phyloP scores from a whole-genome alignment of 495 filamentous ascomycete genomes.

The Aspergillus ostianus region DNA sequence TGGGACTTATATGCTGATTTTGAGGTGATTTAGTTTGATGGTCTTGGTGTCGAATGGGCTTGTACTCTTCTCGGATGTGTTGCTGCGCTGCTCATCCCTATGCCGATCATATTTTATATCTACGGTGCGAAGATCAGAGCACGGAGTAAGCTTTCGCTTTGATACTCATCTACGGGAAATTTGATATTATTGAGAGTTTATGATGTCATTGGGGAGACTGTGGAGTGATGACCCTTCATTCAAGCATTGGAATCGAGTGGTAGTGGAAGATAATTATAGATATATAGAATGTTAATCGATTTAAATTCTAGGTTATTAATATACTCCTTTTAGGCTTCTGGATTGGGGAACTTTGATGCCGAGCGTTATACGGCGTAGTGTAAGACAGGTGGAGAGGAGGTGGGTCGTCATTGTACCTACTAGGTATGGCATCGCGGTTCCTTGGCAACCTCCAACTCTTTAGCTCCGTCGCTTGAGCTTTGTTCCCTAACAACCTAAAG shows the following conservation, averaged over 20 bases:
- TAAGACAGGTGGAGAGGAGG: neutral
- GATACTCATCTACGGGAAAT: neutral
- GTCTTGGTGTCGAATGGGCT: conserved; percentile 59
- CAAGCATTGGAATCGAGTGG: too few relatives aligned
- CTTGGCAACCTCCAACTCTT: neutral
- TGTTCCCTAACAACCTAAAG: neutral
- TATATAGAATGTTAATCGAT: too few relatives aligned
- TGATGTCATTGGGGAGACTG: too few relatives aligned
- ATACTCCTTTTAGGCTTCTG: too few relatives aligned
- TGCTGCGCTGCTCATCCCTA: conserved; percentile 28
- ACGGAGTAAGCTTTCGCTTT: neutral
- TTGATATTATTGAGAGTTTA: too few relatives aligned
- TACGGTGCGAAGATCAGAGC: conserved; percentile 13
- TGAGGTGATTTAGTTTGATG: conserved; percentile 41
- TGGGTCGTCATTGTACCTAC: neutral
- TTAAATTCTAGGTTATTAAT: too few relatives aligned
- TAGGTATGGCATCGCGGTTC: neutral
- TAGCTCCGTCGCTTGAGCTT: neutral
- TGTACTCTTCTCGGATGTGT: conserved; percentile 57
- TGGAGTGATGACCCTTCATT: too few relatives aligned
- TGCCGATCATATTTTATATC: conserved; percentile 30
- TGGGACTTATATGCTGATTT: neutral
- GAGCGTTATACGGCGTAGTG: too few relatives aligned
- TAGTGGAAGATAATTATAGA: too few relatives aligned
- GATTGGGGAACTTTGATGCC: too few relatives aligned